phyloP scores from a whole-genome alignment of 2,329 filamentous ascomycete species.

The Colletotrichum higginsianum region DNA sequence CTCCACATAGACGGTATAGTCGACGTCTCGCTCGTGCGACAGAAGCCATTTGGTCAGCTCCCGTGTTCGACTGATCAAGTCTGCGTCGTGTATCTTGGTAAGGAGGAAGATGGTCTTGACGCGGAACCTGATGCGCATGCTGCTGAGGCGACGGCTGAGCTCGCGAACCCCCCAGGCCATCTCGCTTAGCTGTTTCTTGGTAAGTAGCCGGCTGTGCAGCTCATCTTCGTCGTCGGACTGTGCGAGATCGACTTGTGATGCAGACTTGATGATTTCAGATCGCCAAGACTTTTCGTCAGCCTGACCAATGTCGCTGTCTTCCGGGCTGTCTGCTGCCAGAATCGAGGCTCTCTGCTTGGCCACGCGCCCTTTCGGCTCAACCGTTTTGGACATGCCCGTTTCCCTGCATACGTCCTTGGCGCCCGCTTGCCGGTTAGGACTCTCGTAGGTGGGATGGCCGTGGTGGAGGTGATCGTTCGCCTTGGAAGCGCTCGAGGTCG shows the following conservation, averaged over 20 bases:
- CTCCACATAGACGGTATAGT: conserved; percentile 88
- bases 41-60: conserved; percentile 87
- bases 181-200: conserved; percentile 94
- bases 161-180: conserved; percentile 98
- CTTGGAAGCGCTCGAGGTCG: conserved; percentile 36
- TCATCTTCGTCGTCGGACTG: conserved; percentile 49
- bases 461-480: conserved; percentile 44
- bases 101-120: conserved; percentile 89
- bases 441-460: conserved; percentile 49
- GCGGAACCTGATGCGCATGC: conserved; percentile 84
- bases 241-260: conserved; percentile 57
- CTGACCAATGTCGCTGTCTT: conserved; percentile 64
- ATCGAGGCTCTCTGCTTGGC: conserved; percentile 77
- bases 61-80: conserved; percentile 82
- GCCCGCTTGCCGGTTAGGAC: conserved; percentile 32
- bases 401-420: conserved; percentile 47
- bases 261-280: conserved; percentile 60
- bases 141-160: conserved; percentile 87
- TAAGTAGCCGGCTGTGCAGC: conserved; percentile 81
- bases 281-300: conserved; percentile 71
- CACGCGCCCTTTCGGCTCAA: conserved; percentile 61
- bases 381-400: conserved; percentile 48
- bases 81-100: conserved; percentile 91
- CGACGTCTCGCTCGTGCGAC: conserved; percentile 74
- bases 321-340: conserved; percentile 62